These are phyloP conservation scores for Haplographium delicatum DNA, from an alignment of 495 filamentous ascomycete genomes.

Conservation along the genomic window DNA sequence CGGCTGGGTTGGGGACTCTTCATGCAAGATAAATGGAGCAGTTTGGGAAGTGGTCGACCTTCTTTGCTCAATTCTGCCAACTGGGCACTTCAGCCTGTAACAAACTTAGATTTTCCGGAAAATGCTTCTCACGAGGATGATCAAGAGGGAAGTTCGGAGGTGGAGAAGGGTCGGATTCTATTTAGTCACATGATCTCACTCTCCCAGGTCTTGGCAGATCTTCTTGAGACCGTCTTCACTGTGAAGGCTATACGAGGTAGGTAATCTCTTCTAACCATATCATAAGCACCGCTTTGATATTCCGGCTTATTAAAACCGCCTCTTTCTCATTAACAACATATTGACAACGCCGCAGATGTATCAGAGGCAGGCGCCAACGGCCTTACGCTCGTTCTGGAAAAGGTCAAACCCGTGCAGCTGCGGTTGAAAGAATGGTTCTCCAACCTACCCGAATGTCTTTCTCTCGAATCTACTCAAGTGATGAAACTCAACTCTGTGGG, in stretches of 20 bases:
- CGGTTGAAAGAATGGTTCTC: slow-evolving; percentile 77
- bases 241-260: slow-evolving; percentile 47
- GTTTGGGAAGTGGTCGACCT: slow-evolving; percentile 76
- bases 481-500: slow-evolving; percentile 56
- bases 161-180: slow-evolving; percentile 60
- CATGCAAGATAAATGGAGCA: slow-evolving; percentile 89
- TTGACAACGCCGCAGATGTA: slow-evolving; percentile 25
- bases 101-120: slow-evolving; percentile 67
- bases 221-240: slow-evolving; percentile 75
- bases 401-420: slow-evolving; percentile 77
- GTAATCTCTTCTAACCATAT: no score
- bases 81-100: slow-evolving; percentile 71
- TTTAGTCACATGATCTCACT: slow-evolving; percentile 71
- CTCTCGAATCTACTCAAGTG: slow-evolving; percentile 54
- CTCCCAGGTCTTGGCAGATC: slow-evolving; percentile 68
- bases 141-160: slow-evolving; percentile 55
- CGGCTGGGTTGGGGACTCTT: slow-evolving; percentile 86
- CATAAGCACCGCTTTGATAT: no score
- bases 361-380: slow-evolving; percentile 41
- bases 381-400: slow-evolving; percentile 55
- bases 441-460: slow-evolving; percentile 55
- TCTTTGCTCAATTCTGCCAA: slow-evolving; percentile 74
- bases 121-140: slow-evolving; percentile 48
- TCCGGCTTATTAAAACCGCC: no score
- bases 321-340: no score